Conservation (phyloP, 164 flowering plant genomes). For the Sedum album region DNA sequence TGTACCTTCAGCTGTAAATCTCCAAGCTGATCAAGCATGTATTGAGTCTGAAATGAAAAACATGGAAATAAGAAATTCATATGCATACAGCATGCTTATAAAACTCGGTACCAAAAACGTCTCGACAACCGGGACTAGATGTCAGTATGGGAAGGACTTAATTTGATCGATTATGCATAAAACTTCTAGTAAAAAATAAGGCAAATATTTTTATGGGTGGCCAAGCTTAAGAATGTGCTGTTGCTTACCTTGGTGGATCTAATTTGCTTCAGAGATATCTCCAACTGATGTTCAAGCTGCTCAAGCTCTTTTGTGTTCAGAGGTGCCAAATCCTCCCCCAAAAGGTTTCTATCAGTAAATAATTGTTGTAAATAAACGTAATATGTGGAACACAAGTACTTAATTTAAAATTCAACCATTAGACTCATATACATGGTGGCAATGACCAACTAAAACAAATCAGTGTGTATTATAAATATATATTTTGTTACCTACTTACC, state of each 20-base stretch:
- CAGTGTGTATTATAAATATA: background rate
- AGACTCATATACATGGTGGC: background rate
- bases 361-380: background rate
- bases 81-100: too few species aligned
- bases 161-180: too few species aligned
- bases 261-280: constrained; percentile 14
- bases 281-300: constrained; percentile 15
- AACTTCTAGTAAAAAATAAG: too few species aligned
- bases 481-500: constrained; percentile 18
- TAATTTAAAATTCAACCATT: background rate
- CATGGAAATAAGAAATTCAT: background rate
- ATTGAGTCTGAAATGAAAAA: constrained; percentile 9
- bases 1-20: constrained; percentile 12
- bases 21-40: constrained; percentile 11
- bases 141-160: too few species aligned
- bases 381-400: background rate
- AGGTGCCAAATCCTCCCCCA: constrained; percentile 37
- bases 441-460: too few species aligned
- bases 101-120: too few species aligned
- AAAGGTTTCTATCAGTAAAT: constrained; percentile 26
- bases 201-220: too few species aligned
- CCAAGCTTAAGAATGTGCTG: background rate
- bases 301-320: constrained; percentile 33
- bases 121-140: too few species aligned
- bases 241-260: constrained; percentile 10